Evolutionary conservation across 495 filamentous ascomycete genomes (phyloP).

Genomic region (Achaetomiella virescens): DNA sequence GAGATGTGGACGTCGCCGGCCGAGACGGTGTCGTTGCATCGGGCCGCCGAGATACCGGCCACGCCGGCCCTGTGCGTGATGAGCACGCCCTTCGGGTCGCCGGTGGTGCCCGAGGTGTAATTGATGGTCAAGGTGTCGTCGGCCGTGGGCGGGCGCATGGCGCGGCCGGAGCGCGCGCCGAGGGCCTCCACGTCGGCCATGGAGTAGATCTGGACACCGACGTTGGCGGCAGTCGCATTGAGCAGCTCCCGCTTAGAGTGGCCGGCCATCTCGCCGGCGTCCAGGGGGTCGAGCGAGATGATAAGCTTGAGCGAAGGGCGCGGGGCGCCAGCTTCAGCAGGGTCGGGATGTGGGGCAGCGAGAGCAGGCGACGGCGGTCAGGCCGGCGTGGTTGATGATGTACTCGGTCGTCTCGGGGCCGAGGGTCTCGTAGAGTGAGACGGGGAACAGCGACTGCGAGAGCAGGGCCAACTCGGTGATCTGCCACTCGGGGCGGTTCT

Average conservation of each 20-base stretch:
- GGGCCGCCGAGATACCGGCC: slow-evolving; percentile 57
- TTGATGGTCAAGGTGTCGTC: slow-evolving; percentile 89
- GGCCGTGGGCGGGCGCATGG: slow-evolving; percentile 61
- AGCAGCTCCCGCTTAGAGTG: slow-evolving; percentile 74
- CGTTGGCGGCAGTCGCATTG: slow-evolving; percentile 61
- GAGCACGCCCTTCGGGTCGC: slow-evolving; percentile 87
- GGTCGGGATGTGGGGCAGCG: slow-evolving; percentile 76
- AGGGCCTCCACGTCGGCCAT: slow-evolving; percentile 71
- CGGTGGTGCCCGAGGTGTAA: slow-evolving; percentile 96
- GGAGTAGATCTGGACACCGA: slow-evolving; percentile 69
- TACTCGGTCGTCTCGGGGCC: slow-evolving; percentile 87
- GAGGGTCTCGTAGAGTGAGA: slow-evolving; percentile 95
- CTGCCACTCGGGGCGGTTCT: slow-evolving; percentile 97
- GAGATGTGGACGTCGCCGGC: slow-evolving; percentile 62
- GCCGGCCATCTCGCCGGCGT: slow-evolving; percentile 69
- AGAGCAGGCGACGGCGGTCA: slow-evolving; percentile 72
- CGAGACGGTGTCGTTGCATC: slow-evolving; percentile 44
- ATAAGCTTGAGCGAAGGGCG: slow-evolving; percentile 78
- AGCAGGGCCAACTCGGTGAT: slow-evolving; percentile 86
- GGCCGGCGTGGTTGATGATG: slow-evolving; percentile 83
- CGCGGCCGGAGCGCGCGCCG: slow-evolving; percentile 59
- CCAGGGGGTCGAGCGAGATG: slow-evolving; percentile 79
- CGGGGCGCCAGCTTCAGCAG: slow-evolving; percentile 77
- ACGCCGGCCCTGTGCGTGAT: slow-evolving; percentile 78
- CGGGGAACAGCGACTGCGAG: slow-evolving; percentile 81